Evolutionary conservation across 768 basidiomycete genomes (phyloP).

Genomic region (Lactifluus piperatus): DNA sequence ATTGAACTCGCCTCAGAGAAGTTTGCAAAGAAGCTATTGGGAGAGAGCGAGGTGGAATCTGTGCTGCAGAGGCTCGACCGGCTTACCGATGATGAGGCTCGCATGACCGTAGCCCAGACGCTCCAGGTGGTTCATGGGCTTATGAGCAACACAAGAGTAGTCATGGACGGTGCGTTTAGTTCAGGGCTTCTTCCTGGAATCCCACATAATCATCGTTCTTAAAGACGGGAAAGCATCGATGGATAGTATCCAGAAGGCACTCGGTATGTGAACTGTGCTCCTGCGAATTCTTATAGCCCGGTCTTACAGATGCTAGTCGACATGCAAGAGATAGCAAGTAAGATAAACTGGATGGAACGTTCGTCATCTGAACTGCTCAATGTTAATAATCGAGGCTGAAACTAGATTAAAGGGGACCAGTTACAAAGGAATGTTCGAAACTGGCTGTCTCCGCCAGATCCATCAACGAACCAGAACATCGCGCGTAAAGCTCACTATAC

Average conservation of each 20-base stretch:
- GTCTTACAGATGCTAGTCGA: background rate
- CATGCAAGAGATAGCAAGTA: background rate
- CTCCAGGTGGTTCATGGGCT: background rate
- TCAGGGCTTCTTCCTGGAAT: background rate
- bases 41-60: background rate
- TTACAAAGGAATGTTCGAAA: background rate
- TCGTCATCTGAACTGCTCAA: background rate
- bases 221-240: background rate
- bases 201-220: background rate
- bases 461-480: too few species aligned
- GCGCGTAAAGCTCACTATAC: too few species aligned
- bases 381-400: background rate
- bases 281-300: too few species aligned
- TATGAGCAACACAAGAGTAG: background rate
- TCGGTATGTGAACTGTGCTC: background rate
- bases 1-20: background rate
- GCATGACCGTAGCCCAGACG: background rate
- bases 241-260: background rate
- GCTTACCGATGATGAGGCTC: constrained; percentile 1
- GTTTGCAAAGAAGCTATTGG: constrained; percentile 1
- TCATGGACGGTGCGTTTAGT: background rate
- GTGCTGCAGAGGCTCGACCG: background rate
- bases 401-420: background rate
- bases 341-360: constrained; percentile 8
- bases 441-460: too few species aligned